Evolutionary conservation across 2,329 filamentous ascomycete genomes (phyloP).

Genomic region (Lojkania enalia): DNA sequence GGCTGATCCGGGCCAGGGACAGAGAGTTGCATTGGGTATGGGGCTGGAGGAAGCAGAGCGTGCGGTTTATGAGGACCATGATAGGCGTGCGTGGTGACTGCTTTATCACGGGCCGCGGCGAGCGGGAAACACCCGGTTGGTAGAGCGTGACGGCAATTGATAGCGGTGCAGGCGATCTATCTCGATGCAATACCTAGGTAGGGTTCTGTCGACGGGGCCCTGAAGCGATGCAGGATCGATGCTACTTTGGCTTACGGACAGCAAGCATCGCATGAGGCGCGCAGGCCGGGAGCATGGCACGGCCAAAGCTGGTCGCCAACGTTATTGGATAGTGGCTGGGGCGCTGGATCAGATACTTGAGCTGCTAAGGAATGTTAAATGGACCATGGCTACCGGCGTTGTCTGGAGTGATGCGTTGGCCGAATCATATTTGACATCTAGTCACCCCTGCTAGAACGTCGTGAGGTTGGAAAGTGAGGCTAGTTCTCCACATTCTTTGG

Average conservation of each 20-base stretch:
- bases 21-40: slow-evolving; percentile 14
- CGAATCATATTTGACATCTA: slow-evolving; percentile 32
- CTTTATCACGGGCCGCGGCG: slow-evolving; percentile 21
- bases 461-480: slow-evolving; percentile 33
- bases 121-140: slow-evolving; percentile 26
- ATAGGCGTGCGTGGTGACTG: slow-evolving; percentile 17
- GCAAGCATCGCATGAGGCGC: slow-evolving; percentile 16
- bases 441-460: slow-evolving; percentile 16
- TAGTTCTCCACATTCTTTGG: slow-evolving; percentile 32
- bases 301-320: slow-evolving; percentile 5
- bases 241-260: slow-evolving; percentile 12
- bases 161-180: slow-evolving; percentile 21
- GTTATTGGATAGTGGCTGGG: not conserved
- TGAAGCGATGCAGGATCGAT: slow-evolving; percentile 1
- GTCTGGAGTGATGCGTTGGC: slow-evolving; percentile 37
- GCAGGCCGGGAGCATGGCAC: slow-evolving; percentile 16
- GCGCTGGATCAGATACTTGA: slow-evolving; percentile 13
- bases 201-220: not conserved
- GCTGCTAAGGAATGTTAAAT: slow-evolving; percentile 18
- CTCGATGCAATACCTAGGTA: slow-evolving; percentile 11
- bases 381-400: slow-evolving; percentile 27
- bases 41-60: slow-evolving; percentile 8
- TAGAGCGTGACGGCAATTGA: slow-evolving; percentile 13
- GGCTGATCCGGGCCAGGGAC: slow-evolving; percentile 10
- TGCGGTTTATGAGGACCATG: slow-evolving; percentile 14